These are phyloP conservation scores for Fusarium foetens DNA, from an alignment of 2,329 filamentous ascomycete genomes.

Conservation along the genomic window DNA sequence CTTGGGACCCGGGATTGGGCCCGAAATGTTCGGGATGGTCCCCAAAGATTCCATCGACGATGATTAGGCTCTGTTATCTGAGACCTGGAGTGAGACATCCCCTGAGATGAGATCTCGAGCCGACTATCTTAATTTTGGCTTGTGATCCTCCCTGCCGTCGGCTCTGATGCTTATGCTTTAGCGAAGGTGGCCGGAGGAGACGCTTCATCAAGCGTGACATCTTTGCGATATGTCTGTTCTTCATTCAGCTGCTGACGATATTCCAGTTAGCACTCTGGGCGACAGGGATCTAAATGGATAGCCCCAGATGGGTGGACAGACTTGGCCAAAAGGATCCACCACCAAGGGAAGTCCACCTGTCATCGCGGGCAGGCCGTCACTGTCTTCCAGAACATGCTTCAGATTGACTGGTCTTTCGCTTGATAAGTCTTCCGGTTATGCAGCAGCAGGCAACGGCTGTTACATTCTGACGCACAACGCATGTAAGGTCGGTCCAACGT, in stretches of 20 bases:
- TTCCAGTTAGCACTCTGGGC: conserved; percentile 2
- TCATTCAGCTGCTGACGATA: conserved; percentile 30
- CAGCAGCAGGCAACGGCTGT: not conserved
- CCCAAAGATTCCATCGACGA: conserved; percentile 6
- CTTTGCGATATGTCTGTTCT: not conserved
- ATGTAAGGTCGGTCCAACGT: not conserved
- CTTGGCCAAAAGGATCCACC: conserved; percentile 16
- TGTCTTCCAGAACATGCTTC: conserved; percentile 3
- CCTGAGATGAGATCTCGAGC: conserved; percentile 10
- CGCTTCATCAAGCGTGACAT: not conserved
- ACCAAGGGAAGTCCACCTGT: conserved; percentile 6
- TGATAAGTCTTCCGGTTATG: not conserved
- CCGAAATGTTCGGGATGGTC: conserved; percentile 3
- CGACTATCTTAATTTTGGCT: not conserved
- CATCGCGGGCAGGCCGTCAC: not conserved
- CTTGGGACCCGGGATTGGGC: not conserved
- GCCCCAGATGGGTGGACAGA: conserved; percentile 19
- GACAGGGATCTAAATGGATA: conserved; percentile 33
- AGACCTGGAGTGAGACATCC: conserved; percentile 11
- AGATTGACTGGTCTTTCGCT: not conserved
- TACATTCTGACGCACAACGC: not conserved
- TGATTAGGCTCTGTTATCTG: not conserved
- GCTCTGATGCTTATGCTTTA: not conserved
- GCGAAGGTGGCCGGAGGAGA: not conserved
- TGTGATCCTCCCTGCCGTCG: not conserved